Conservation (phyloP, 768 basidiomycete genomes). For the Cystobasidium tubakii region DNA sequence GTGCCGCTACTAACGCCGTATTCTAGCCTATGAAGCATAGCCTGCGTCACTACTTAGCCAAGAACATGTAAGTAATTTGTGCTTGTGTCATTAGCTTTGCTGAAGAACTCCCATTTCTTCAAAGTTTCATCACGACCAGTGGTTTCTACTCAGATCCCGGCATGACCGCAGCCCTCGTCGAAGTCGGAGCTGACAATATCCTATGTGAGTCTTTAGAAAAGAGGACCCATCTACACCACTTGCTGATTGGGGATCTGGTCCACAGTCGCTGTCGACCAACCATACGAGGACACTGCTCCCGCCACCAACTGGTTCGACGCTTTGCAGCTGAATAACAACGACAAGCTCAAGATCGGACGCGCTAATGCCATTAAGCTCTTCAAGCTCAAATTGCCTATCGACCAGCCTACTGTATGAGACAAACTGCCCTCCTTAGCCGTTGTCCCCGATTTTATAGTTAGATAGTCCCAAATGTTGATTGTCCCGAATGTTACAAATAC, state of each 20-base stretch:
- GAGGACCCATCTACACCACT: not conserved
- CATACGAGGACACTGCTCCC: not conserved
- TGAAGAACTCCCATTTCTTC: not conserved
- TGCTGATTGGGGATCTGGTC: not conserved
- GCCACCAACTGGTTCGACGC: slow-evolving; percentile 16
- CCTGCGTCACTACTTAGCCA: slow-evolving; percentile 9
- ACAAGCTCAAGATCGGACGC: slow-evolving; percentile 4
- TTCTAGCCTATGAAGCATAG: slow-evolving; percentile 5
- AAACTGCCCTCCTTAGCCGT: too few relatives aligned
- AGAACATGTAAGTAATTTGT: slow-evolving; percentile 1
- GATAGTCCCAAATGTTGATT: too few relatives aligned
- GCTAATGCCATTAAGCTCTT: slow-evolving; percentile 1
- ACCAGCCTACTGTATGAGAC: not conserved
- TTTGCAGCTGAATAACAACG: slow-evolving; percentile 8
- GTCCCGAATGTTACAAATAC: too few relatives aligned
- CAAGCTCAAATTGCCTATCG: slow-evolving; percentile 6
- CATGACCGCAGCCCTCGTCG: slow-evolving; percentile 5
- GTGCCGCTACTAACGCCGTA: not conserved
- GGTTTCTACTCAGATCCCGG: slow-evolving; percentile 15
- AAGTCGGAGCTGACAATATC: slow-evolving; percentile 9
- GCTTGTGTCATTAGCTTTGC: too few relatives aligned
- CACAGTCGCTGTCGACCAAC: slow-evolving; percentile 1
- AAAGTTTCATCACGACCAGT: slow-evolving; percentile 11
- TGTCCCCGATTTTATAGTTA: too few relatives aligned
- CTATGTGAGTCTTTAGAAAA: not conserved